These are phyloP conservation scores for Escovopsis sp. DNA, from an alignment of 2,329 filamentous ascomycete genomes.

Conservation along the genomic window DNA sequence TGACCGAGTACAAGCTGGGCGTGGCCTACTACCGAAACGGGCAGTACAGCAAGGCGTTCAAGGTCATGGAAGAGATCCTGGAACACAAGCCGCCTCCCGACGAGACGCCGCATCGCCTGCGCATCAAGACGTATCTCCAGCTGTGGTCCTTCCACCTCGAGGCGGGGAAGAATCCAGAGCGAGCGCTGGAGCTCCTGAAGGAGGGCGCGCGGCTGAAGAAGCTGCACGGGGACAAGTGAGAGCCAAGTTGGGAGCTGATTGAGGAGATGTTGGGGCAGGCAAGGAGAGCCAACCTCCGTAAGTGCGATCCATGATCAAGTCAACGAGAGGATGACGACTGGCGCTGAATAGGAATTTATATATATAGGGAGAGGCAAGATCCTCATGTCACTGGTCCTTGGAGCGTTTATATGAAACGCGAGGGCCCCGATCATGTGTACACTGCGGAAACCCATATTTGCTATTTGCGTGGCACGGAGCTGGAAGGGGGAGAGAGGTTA, in stretches of 20 bases:
- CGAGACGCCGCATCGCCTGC: slow-evolving; percentile 1
- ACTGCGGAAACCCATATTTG: too few relatives aligned
- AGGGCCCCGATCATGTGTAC: too few relatives aligned
- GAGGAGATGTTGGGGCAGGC: not conserved
- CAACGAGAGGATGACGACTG: too few relatives aligned
- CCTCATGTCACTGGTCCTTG: too few relatives aligned
- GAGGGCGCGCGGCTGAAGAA: slow-evolving; percentile 1
- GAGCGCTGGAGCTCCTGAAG: slow-evolving; percentile 2
- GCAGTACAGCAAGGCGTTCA: slow-evolving; percentile 2
- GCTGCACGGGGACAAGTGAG: not conserved
- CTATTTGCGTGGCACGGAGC: too few relatives aligned
- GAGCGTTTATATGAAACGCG: too few relatives aligned
- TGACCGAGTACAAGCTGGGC: slow-evolving; percentile 1
- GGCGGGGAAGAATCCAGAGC: not conserved
- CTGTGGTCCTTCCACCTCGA: slow-evolving; percentile 3
- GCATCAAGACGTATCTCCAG: slow-evolving; percentile 3
- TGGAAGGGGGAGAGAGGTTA: too few relatives aligned
- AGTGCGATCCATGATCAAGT: not conserved
- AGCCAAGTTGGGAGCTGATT: slow-evolving; percentile 1
- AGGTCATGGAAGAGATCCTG: slow-evolving; percentile 2
- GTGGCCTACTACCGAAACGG: not conserved
- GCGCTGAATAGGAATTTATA: too few relatives aligned
- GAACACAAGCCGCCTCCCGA: not conserved
- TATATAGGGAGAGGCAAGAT: too few relatives aligned
- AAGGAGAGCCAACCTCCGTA: slow-evolving; percentile 1